phyloP scores from a whole-genome alignment of 2,329 filamentous ascomycete genomes.

The Fusarium tricinctum region DNA sequence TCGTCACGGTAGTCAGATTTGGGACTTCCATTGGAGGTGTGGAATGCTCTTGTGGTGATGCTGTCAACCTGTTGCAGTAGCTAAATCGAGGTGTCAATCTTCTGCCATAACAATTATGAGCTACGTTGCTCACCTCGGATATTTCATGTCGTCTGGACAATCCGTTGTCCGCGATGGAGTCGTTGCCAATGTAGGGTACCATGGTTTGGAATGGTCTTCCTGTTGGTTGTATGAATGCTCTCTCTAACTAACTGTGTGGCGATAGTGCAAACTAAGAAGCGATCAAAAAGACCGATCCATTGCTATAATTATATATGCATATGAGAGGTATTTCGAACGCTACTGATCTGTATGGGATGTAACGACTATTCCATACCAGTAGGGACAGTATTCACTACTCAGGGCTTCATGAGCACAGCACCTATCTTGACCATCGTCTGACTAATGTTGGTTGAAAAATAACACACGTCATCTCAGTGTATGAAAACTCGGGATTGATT shows the following conservation, averaged over 20 bases:
- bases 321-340: too few relatives aligned
- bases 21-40: neutral
- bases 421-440: too few relatives aligned
- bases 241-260: neutral
- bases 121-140: neutral
- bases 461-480: neutral
- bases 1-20: neutral
- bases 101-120: accelerated
- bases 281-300: neutral
- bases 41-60: neutral
- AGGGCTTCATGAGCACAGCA: too few relatives aligned
- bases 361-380: too few relatives aligned
- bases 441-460: neutral
- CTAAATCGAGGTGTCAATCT: neutral
- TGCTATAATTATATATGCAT: neutral
- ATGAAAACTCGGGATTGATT: neutral
- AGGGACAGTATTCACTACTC: too few relatives aligned
- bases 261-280: neutral
- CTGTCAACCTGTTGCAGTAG: neutral
- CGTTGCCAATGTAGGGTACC: neutral
- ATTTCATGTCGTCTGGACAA: neutral
- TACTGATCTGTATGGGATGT: too few relatives aligned
- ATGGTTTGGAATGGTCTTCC: neutral
- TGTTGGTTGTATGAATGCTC: neutral
- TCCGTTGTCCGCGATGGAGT: neutral